Evolutionary conservation across 2,329 filamentous ascomycete genomes (phyloP).

Genomic region (Venturia oleaginea): DNA sequence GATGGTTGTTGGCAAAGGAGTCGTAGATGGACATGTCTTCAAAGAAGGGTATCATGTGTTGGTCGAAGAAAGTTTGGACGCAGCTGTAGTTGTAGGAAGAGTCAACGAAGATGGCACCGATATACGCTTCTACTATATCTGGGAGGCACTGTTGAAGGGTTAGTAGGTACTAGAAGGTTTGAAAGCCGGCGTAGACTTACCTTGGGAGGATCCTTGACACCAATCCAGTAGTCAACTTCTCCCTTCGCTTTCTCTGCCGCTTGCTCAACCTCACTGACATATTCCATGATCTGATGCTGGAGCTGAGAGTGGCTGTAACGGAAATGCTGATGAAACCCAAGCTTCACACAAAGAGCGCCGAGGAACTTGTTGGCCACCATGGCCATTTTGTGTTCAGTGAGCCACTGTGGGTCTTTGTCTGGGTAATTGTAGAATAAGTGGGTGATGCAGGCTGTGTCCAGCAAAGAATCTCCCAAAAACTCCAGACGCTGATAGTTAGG

Average conservation of each 20-base stretch:
- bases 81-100: slow-evolving; percentile 65
- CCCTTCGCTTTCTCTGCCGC: slow-evolving; percentile 40
- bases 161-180: slow-evolving; percentile 7
- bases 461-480: slow-evolving; percentile 80
- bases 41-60: slow-evolving; percentile 68
- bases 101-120: slow-evolving; percentile 89
- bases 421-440: slow-evolving; percentile 72
- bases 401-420: slow-evolving; percentile 81
- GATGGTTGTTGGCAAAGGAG: slow-evolving; percentile 76
- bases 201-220: slow-evolving; percentile 57
- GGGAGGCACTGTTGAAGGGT: slow-evolving; percentile 48
- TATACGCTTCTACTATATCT: slow-evolving; percentile 80
- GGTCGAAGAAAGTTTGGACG: slow-evolving; percentile 69
- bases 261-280: slow-evolving; percentile 49
- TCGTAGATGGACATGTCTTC: slow-evolving; percentile 82
- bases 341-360: slow-evolving; percentile 66
- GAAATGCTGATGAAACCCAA: slow-evolving; percentile 70
- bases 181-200: slow-evolving; percentile 14
- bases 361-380: slow-evolving; percentile 97
- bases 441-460: slow-evolving; percentile 79
- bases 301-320: slow-evolving; percentile 44
- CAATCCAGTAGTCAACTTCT: slow-evolving; percentile 60
- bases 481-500: slow-evolving; percentile 87
- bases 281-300: slow-evolving; percentile 40
- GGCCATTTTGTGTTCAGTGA: slow-evolving; percentile 98